Percentiles rank a stretch among this genome's conserved stretches.
These are phyloP conservation scores for Ogataea dorogensis DNA, from an alignment of 805 yeast genomes.

Conservation along the genomic window DNA sequence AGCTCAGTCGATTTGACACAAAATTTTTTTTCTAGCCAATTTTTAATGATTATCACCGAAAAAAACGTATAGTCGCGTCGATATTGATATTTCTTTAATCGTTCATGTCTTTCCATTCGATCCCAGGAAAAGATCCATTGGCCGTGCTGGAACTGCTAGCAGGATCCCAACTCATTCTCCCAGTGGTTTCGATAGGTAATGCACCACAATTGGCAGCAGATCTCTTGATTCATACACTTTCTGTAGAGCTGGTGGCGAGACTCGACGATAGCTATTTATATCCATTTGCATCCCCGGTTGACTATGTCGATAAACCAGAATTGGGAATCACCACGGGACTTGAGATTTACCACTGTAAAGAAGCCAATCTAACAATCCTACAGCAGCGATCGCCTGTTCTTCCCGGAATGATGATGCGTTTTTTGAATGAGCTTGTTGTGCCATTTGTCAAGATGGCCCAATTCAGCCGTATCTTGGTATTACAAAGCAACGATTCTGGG, in stretches of 20 bases:
- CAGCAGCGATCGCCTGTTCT: slow-evolving; percentile 85
- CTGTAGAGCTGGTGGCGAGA: slow-evolving; percentile 48
- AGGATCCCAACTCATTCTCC: slow-evolving; percentile 57
- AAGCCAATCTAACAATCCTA: slow-evolving; percentile 49
- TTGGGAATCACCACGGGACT: slow-evolving; percentile 44
- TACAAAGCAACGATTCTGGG: slow-evolving; percentile 76
- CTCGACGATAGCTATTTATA: slow-evolving; percentile 63
- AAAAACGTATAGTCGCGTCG: slow-evolving; percentile 14
- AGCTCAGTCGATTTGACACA: slow-evolving; percentile 1
- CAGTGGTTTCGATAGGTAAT: slow-evolving; percentile 84
- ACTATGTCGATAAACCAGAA: slow-evolving; percentile 38
- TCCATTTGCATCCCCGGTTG: slow-evolving; percentile 84
- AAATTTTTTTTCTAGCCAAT: slow-evolving; percentile 5
- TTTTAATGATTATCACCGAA: slow-evolving; percentile 13
- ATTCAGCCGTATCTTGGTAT: slow-evolving; percentile 48
- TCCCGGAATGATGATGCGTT: slow-evolving; percentile 55
- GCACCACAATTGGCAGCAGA: slow-evolving; percentile 84
- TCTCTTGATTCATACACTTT: slow-evolving; percentile 61
- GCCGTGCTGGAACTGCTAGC: slow-evolving; percentile 21
- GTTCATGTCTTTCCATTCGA: slow-evolving; percentile 30
- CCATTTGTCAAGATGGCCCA: slow-evolving; percentile 45
- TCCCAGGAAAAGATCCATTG: slow-evolving; percentile 23
- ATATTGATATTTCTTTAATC: neutral
- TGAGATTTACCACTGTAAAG: slow-evolving; percentile 56
- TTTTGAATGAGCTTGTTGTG: slow-evolving; percentile 48